Evolutionary conservation across 106 monocot species (phyloP), one percentile per base, ranked within the genome.

Genomic region (Triglochin maritima): DNA sequence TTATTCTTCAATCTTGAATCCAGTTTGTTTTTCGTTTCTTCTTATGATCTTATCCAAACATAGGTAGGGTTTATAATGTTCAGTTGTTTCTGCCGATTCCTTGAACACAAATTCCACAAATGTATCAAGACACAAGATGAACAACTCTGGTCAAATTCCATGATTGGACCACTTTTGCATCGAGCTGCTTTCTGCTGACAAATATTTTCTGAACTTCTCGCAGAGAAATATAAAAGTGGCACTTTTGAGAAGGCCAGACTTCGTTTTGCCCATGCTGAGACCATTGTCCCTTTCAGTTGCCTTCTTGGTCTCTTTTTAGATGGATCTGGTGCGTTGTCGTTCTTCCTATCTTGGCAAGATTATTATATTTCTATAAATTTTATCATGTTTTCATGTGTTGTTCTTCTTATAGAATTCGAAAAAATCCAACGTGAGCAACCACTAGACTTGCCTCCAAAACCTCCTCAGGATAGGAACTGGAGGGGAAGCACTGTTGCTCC

Each of bases 191-290:
- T 50, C 42, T 50, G 10, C 17, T 66, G 66, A 66, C 17, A 52
- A 66, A 42, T n/a, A 17, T 66, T 15, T 52, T 41, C 16, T 46
- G 9, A 16, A 59, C 58, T 70, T 44, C 42, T 71, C 71, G 12
- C 77, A 98, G 96, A 84, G 68, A 92, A 88, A 57, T 64, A 29
- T 56, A 47, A 55, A 11, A 69, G 76, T 71, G 81, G 79, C 74
- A 92, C 79, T 64, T 88, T 71, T 79, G 96, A 98, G 81, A 98
- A 88, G 77, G 88, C 96, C 59, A 85, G 85, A 64, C 91, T 98
- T 71, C 91, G 92, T 58, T 98, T 98, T 84, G 96, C 96, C 62
- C 96, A 98, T 84, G 96, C 96, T 54, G 96, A 86, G 75, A 98
- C 96, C 52, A 73, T 98, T 64, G 83, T 98, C 48, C 91, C 96